Base-by-base conservation (phyloP, 495 filamentous ascomycete genomes). In the Ramalina intermedia region DNA sequence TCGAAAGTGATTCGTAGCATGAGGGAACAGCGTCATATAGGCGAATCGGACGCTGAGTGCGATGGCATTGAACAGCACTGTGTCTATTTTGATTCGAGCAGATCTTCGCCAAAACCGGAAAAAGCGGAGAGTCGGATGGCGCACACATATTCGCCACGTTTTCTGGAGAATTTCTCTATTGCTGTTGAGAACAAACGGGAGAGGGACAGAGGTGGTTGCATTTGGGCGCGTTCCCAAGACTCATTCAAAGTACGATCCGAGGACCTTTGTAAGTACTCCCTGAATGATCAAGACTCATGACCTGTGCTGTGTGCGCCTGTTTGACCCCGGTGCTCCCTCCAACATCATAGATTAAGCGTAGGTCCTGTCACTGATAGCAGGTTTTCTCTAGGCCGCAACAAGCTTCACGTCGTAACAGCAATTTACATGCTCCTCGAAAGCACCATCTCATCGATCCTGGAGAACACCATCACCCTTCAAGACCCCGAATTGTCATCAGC, bases 341-440 rank as follows among this genome's bases (percentile, higher is more conserved):
- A 8, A 35, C 12, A 16, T 35, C 8, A 21, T 9, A n/a, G 20
- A 13, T 16, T 1, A 29, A 36, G 2, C 11, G 23, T 37, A 36
- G 12, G 29, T 6, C 6, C 7, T 11, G 7, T 11, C 6, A 33
- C 12, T 33, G 29, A 33, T 13, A 3, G 7, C 12, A 13, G 3
- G 7, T n/a, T 21, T n/a, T 11, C n/a, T 16, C 26, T 50, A 13
- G 47, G 56, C 5, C 49, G 57, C n/a, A 60, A 55, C 14, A 57
- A 55, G 38, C 37, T 60, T 1, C 50, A 60, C 27, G 49, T 55
- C 3, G 33, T 53, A 29, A 49, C 51, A 29, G 46, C 55, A 26
- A 43, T 56, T 20, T 41, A 48, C 6, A 60, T 60, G 57, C 49
- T 57, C 13, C 33, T 60, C 16, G 56, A 60, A 43, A 60, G 52